phyloP scores from a whole-genome alignment of 2,329 filamentous ascomycete genomes.

The Gliomastix tumulicola region DNA sequence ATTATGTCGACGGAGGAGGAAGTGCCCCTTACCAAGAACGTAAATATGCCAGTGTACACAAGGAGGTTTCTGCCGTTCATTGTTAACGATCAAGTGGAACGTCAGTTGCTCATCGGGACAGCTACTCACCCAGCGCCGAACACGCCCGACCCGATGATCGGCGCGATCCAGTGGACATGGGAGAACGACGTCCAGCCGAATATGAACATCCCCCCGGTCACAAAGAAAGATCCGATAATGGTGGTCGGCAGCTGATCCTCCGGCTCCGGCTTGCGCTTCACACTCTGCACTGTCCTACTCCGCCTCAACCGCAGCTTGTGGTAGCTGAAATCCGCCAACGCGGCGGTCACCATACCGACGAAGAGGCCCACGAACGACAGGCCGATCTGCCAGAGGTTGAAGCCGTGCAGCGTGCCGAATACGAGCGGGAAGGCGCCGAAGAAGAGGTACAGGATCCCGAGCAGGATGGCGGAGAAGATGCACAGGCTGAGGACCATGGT shows the following conservation, averaged over 20 bases:
- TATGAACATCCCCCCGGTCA: conserved; percentile 77
- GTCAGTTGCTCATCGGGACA: neutral
- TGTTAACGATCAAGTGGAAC: too few relatives aligned
- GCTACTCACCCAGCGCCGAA: conserved; percentile 63
- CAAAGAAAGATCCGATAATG: conserved; percentile 67
- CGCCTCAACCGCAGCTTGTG: too few relatives aligned
- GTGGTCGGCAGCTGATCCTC: conserved; percentile 78
- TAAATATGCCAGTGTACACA: conserved; percentile 79
- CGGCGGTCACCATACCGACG: conserved; percentile 52
- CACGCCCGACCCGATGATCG: conserved; percentile 64
- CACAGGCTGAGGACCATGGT: conserved; percentile 83
- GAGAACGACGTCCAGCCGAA: conserved; percentile 82
- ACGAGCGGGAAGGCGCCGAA: conserved; percentile 83
- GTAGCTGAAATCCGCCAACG: too few relatives aligned
- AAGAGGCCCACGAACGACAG: conserved; percentile 72
- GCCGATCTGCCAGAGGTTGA: conserved; percentile 75
- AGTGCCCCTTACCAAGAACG: conserved; percentile 76
- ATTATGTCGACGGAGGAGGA: neutral
- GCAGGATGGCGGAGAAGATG: conserved; percentile 74
- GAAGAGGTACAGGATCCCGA: conserved; percentile 85
- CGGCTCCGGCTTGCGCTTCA: too few relatives aligned
- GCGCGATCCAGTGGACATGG: conserved; percentile 68
- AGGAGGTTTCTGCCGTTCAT: conserved; percentile 66
- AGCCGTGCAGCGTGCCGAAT: conserved; percentile 66
- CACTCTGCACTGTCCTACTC: too few relatives aligned